Base-by-base conservation (phyloP, 2,329 filamentous ascomycete genomes). In the Aspergillus fructus region DNA sequence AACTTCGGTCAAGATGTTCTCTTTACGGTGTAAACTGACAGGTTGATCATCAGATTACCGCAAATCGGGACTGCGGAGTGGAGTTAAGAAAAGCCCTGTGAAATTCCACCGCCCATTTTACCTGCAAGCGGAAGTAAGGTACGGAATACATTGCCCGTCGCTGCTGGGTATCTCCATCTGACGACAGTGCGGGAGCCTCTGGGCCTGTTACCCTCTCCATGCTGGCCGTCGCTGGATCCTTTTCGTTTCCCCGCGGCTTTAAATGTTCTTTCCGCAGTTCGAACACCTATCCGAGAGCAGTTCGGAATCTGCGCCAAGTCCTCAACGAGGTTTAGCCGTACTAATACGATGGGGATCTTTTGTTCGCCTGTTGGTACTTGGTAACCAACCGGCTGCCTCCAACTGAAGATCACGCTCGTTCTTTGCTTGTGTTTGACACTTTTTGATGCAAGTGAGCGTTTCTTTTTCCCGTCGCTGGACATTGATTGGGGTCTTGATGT, bases 231-330 rank as follows among this genome's bases (percentile, higher is more conserved):
- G 41, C 49, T 46, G 42, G 17, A 21, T 48, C 53, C 42, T 50
- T 30, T 37, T 57, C 33, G 41, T 53, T 53, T 49, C 52, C 49
- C 30, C 24, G 15, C 12, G 12, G 21, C 42, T 56, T 42, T 43
- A 40, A 21, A 45, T 49, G 24, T 27, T 40, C 40, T 49, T 53
- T 40, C 42, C 40, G 34, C 46, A 40, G 53, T 53, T 56, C 24
- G 40, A 59, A 11, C 8, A 30, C 27, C 27, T 30, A 4, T 30
- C 27, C 27, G 53, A 39, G 27, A 51, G 56, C 55, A 62, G 40
- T 51, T 56, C 58, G 53, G 58, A 39, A 51, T 43, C 50, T 57
- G 58, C 50, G 59, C 58, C 55, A 62, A 62, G 60, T 17, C 30
- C 48, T 49, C 17, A 39, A 54, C 19, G 40, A n/a, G 56, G 55